phyloP scores from a whole-genome alignment of 345 rosid species.

The Citrus unshiu region DNA sequence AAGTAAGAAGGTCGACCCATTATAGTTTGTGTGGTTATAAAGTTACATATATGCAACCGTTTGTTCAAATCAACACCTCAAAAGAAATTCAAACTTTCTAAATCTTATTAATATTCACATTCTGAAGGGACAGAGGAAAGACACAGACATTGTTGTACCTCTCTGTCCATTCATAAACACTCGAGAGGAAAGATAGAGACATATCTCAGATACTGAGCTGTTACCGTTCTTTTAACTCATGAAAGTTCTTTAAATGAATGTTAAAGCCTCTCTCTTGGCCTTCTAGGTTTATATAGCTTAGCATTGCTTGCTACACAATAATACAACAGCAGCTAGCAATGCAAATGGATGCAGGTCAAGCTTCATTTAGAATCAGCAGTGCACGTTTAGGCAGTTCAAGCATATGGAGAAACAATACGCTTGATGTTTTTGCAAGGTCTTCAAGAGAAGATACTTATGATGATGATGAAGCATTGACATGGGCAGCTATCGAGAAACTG shows the following conservation, averaged over 20 bases:
- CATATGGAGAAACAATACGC: conserved; percentile 38
- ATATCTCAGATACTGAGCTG: not conserved
- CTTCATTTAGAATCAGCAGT: conserved; percentile 25
- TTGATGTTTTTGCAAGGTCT: conserved; percentile 47
- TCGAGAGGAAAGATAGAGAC: not conserved
- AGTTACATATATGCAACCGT: not conserved
- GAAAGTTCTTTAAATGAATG: conserved; percentile 10
- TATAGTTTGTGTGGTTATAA: not conserved
- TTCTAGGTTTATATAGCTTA: not conserved
- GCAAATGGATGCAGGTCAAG: conserved; percentile 35
- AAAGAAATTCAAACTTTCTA: not conserved
- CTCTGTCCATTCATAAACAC: not conserved
- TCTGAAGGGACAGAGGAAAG: conserved; percentile 10
- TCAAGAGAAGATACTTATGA: conserved; percentile 41
- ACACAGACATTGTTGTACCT: not conserved
- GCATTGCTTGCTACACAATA: not conserved
- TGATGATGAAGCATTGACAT: conserved; percentile 75
- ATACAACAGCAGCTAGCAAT: not conserved
- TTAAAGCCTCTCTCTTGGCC: not conserved
- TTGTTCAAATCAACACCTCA: not conserved
- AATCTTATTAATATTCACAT: not conserved
- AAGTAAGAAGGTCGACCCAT: conserved; percentile 4
- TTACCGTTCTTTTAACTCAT: not conserved
- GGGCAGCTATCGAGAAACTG: conserved; percentile 94
- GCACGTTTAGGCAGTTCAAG: conserved; percentile 39